Base-by-base conservation (phyloP, 148 eudicot genomes). In the Nepenthes gracilis region DNA sequence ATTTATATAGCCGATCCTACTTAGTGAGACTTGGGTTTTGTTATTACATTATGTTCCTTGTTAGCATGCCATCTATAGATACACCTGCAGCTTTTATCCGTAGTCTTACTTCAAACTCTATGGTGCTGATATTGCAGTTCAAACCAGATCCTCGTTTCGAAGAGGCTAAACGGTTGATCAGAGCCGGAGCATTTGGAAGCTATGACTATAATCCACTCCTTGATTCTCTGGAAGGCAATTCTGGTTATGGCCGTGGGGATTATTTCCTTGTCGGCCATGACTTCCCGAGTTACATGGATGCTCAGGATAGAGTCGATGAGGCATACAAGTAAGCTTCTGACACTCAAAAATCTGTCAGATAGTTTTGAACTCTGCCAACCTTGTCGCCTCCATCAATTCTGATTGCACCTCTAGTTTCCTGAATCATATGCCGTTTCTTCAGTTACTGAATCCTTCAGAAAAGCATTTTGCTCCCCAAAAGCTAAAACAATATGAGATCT, bases 201-300 rank as follows among this genome's bases (percentile, higher is more conserved):
- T 93, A 93, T 58, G 99, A 93, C 74, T 93, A 88, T 63, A 82
- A 88, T 66, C 89, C 99, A 55, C 96, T 93, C 58, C 89, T 93
- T 0, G 99, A 93, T 3, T 88, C 99, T 5, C 83, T 93, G 49
- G 99, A 93, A 74, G 99, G 99, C 6, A 70, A 88, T 64, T 70
- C 96, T 32, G 99, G 99, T 35, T 93, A 61, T 69, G 96, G 96
- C 9, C 87, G 97, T 62, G 97, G 95, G 35, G 99, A 94, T 70
- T 94, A 84, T 69, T 94, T 89, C 66, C 86, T 94, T 13, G 97
- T 94, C 68, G 99, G 99, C 62, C 79, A 84, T 47, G 99, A 94
- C 77, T 94, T 89, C 64, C 87, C 99, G 36, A 72, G 86, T 63
- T 94, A 94, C 82, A 74, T 94, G 80, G 99, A 94, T 61, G 85